Evolutionary conservation across 495 filamentous ascomycete genomes (phyloP), one percentile per base, ranked within the genome.

Genomic region (Penicillium desertorum): DNA sequence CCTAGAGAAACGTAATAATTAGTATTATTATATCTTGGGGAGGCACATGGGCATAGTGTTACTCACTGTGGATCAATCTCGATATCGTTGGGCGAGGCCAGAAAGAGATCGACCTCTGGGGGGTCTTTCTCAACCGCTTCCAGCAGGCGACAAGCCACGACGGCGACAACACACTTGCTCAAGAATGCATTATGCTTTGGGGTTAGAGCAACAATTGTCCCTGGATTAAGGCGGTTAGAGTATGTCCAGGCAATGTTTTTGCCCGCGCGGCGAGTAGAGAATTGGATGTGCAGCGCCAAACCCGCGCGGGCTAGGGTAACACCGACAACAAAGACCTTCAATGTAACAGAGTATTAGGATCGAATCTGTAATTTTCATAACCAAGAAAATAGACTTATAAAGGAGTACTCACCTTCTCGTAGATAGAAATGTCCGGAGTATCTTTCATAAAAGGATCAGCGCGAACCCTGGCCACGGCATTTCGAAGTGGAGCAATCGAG

Each of bases 171-270:
- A 63, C 89, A 91, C 34, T 84, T 81, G 0, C 60, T 83, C 46
- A 74, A 65, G 62, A 96, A 94, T 16, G 70, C 71, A 62, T 96
- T 88, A 0, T 77, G 54, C 2, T 71, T 76, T 0, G 88, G 83
- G 1, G 86, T 85, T 2, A 96, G 62, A 4, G 85, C 91, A 23
- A 96, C 84, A 3, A 95, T 62, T 0, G 81, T 79, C 1, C 91
- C 91, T 0, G 84, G 74, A 4, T 85, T 78, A 9, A 96, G 76
- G 0, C 92, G 83, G 52, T 85, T 88, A 0, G 88, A 89, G 50
- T 91, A 84, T 22, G 83, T 74, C 92, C 92, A 96, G 0, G 81
- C 75, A 34, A 96, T 86, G n/a, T 73, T 79, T 60, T 86, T 90
- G 5, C 76, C 80, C 1, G 86, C 81, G 37, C 88, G 80, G 39